Base-by-base conservation (phyloP, 495 filamentous ascomycete genomes). In the Penicillium goetzii region DNA sequence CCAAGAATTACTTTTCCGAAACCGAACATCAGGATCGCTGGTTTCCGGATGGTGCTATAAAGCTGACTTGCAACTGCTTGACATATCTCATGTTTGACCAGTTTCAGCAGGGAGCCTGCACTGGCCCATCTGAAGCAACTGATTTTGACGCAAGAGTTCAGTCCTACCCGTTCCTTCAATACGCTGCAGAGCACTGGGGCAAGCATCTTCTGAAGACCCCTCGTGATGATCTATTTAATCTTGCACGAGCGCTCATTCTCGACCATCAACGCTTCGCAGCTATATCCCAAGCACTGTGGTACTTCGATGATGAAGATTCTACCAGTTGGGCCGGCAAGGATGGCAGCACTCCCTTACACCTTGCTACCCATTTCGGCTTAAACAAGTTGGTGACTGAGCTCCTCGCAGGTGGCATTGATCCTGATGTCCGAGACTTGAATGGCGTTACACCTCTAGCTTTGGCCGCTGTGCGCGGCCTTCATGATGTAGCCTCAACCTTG, bases 321-420 rank as follows among this genome's bases (percentile, higher is more conserved):
- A 25, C 56, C 14, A 58, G 56, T 40, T 58, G 56, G 56, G 40
- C 56, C 26, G 56, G 56, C 17, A 58, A 47, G 56, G 56, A 58
- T 30, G 56, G 56, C 3, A 58, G 56, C 25, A 58, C 56, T 19
- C 38, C 56, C 3, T 14, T 58, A 10, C 56, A 58, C 28, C 40
- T 58, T 30, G 56, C 56, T 21, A 47, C 56, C 23, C 56, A 58
- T 11, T 47, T 58, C 14, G 56, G 56, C 12, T 23, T 58, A 26
- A 58, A 58, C n/a, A 45, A 33, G 10, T 33, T 58, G 56, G 56
- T 33, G 56, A 8, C 32, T 9, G 56, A 58, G 40, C 38, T 58
- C 14, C 56, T 58, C 0, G 38, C 23, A 32, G 32, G 28, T 58
- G 56, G 56, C 7, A 58, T 58, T n/a, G 56, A 58, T 40, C 56